phyloP scores from a whole-genome alignment of 164 flowering plant species.

The Taxillus chinensis region DNA sequence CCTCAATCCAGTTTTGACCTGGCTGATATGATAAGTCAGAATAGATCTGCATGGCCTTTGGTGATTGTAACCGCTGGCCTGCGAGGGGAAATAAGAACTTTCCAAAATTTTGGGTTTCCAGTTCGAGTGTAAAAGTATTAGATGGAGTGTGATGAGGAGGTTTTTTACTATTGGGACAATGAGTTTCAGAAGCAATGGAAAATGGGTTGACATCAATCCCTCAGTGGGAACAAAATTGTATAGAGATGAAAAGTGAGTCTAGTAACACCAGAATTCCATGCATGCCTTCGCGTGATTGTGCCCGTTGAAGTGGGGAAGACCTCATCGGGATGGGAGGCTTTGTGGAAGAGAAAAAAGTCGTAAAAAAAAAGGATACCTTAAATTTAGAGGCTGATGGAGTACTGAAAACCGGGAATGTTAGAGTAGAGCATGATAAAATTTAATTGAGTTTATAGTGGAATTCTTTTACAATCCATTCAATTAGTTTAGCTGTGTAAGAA shows the following conservation, averaged over 20 bases:
- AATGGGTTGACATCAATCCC: background rate
- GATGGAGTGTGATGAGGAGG: background rate
- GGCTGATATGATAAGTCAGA: constrained; percentile 28
- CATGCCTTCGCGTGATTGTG: constrained; percentile 18
- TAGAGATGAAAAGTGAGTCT: constrained; percentile 24
- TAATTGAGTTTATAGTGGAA: constrained; percentile 14
- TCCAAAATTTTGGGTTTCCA: constrained; percentile 91
- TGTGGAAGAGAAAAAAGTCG: constrained; percentile 7
- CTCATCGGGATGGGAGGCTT: constrained; percentile 12
- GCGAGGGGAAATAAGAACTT: constrained; percentile 74
- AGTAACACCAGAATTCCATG: constrained; percentile 33
- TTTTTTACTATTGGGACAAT: constrained; percentile 6
- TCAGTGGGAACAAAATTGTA: constrained; percentile 15
- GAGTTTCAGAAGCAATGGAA: background rate
- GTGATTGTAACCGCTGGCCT: constrained; percentile 89
- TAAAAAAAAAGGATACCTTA: constrained; percentile 5
- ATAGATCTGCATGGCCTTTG: constrained; percentile 75
- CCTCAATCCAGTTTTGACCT: constrained; percentile 41
- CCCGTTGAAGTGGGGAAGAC: constrained; percentile 13
- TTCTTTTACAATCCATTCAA: constrained; percentile 1
- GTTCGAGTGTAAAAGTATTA: constrained; percentile 34
- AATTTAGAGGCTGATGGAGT: constrained; percentile 22
- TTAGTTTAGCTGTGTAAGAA: background rate
- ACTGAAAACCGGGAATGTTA: constrained; percentile 30
- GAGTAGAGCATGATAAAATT: constrained; percentile 27